These are phyloP conservation scores for Yamadazyma oceani DNA, from an alignment of 1,139 yeast species.

Conservation along the genomic window DNA sequence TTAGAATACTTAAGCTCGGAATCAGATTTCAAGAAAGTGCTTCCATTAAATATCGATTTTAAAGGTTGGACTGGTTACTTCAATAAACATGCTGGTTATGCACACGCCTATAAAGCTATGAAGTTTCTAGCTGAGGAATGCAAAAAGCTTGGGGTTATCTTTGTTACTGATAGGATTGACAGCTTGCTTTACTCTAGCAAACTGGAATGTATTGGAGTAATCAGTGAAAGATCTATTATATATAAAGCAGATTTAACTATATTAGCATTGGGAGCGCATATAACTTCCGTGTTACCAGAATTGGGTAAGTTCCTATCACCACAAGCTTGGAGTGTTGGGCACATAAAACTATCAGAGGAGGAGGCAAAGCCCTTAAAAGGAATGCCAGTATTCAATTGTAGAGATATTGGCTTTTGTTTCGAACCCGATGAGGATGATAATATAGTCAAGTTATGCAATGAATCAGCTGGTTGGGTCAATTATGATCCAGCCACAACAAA, in stretches of 20 bases:
- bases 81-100: slow-evolving; percentile 18
- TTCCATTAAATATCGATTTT: slow-evolving; percentile 14
- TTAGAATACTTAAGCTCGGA: slow-evolving; percentile 7
- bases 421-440: slow-evolving; percentile 25
- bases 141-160: slow-evolving; percentile 28
- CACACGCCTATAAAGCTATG: slow-evolving; percentile 17
- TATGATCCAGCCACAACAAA: slow-evolving; percentile 5
- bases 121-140: slow-evolving; percentile 23
- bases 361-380: slow-evolving; percentile 30
- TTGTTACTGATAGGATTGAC: slow-evolving; percentile 29
- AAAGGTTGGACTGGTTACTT: slow-evolving; percentile 17
- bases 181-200: slow-evolving; percentile 15
- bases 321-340: slow-evolving; percentile 40
- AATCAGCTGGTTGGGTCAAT: slow-evolving; percentile 20
- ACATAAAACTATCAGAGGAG: slow-evolving; percentile 30
- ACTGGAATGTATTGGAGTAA: slow-evolving; percentile 14
- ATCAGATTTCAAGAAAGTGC: slow-evolving; percentile 10
- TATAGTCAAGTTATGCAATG: slow-evolving; percentile 20
- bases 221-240: slow-evolving; percentile 6
- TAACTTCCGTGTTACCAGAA: slow-evolving; percentile 32
- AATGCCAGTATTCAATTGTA: slow-evolving; percentile 42
- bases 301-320: slow-evolving; percentile 24
- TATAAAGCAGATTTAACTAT: slow-evolving; percentile 27
- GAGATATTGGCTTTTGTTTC: slow-evolving; percentile 31
- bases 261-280: slow-evolving; percentile 37